These are phyloP conservation scores for Aspergillus clavatus DNA, from an alignment of 2,329 filamentous ascomycete species.

Conservation along the genomic window DNA sequence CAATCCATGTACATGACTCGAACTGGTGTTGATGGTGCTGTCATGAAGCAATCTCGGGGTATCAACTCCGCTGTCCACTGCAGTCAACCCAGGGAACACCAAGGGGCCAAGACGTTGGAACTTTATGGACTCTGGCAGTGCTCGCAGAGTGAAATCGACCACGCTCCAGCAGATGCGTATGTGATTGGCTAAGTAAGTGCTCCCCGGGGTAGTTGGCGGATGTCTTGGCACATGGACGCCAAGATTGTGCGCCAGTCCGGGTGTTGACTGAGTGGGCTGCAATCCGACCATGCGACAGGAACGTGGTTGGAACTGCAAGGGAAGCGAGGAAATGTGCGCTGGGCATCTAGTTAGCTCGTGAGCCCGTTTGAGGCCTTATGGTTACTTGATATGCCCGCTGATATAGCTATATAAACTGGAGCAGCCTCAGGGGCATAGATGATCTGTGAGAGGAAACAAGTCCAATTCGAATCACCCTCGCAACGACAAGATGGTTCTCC, in stretches of 20 bases:
- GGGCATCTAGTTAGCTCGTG: neutral
- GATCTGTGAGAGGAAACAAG: neutral
- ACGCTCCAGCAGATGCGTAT: constrained; percentile 3
- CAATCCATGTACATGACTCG: neutral
- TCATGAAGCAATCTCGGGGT: no score
- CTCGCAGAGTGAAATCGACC: neutral
- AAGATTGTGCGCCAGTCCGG: neutral
- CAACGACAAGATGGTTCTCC: constrained; percentile 8
- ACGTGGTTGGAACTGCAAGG: neutral
- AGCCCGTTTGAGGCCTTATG: neutral
- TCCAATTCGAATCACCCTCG: neutral
- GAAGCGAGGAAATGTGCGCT: neutral
- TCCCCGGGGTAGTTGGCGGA: neutral
- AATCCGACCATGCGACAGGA: no score
- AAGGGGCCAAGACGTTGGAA: constrained; percentile 1
- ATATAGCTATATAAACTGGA: constrained; percentile 7
- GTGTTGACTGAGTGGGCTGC: neutral
- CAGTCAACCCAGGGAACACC: neutral
- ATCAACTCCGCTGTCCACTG: neutral
- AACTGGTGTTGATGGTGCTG: neutral
- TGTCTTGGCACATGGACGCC: constrained; percentile 1
- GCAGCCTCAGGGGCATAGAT: neutral
- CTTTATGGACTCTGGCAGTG: no score
- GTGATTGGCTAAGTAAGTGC: constrained; percentile 7
- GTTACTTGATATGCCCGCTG: neutral